Evolutionary conservation across 176 grass and related monocot species (phyloP), one percentile per base, ranked within the genome.

Genomic region (Ensete ventricosum): DNA sequence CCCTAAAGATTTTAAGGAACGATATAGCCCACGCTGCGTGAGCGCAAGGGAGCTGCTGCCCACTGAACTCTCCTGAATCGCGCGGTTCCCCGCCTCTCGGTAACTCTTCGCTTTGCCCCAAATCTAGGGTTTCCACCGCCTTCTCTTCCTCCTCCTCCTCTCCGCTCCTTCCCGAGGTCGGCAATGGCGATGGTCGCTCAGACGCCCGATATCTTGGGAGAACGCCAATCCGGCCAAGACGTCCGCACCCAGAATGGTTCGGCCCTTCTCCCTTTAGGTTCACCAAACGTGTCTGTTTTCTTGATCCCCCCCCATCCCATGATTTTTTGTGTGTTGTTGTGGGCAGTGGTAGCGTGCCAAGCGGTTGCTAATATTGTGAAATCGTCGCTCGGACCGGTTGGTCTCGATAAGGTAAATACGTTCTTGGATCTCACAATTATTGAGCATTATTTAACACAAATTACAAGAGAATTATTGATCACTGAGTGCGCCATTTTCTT

Each of bases 291-390:
- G 17, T 73, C 50, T 82, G 81, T 81, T 89, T 59, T 25, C 14
- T 9, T n/a, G 14, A 1, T 13, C 24, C 13, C 26, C 26, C 22
- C 72, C 53, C 73, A 83, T 74, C n/a, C 58, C 73, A 14, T 48
- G 14, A 51, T n/a, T 72, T 62, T 25, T 67, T 43, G 14, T 68
- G 14, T 76, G 8, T 52, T 21, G 2, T 14, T 25, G 17, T 25
- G 5, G 77, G 19, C 86, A 99, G 95, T 94, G 75, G 72, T 91
- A 69, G 86, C 86, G 64, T 99, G 95, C 82, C 88, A 91, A 76
- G 95, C 91, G 14, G 88, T 99, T 14, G 81, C 91, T 34, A 99
- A 99, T 78, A 95, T 95, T 73, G 91, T 99, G 14, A 95, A 95
- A 81, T 84, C 96, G 7, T 99, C 88, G 3, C 84, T 99, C 11